phyloP scores from a whole-genome alignment of 768 basidiomycete species.

The Amanita thiersii region DNA sequence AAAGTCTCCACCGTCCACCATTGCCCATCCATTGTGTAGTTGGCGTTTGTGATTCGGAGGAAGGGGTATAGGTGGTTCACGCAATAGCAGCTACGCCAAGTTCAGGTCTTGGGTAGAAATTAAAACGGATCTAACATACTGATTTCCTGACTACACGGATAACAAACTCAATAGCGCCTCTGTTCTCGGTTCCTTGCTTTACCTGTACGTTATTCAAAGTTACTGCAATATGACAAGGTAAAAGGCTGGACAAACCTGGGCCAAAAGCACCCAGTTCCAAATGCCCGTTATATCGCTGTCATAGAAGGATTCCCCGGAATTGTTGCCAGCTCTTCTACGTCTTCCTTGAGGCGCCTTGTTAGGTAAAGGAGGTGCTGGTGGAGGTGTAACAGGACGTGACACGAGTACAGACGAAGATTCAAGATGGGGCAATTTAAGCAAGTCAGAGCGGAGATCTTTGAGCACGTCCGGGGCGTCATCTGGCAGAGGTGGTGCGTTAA shows the following conservation, averaged over 20 bases:
- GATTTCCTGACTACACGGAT: constrained; percentile 63
- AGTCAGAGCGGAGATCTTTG: constrained; percentile 46
- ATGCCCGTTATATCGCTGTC: constrained; percentile 42
- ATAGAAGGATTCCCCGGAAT: constrained; percentile 51
- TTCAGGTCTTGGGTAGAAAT: constrained; percentile 3
- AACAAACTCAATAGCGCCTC: constrained; percentile 71
- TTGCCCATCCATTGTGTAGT: constrained; percentile 68
- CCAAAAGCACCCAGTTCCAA: constrained; percentile 75
- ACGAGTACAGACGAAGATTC: constrained; percentile 54
- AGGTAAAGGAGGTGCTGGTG: constrained; percentile 56
- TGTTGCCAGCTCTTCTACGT: constrained; percentile 59
- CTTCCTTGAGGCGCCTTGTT: constrained; percentile 48
- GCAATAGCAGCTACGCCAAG: constrained; percentile 41
- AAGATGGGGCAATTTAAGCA: constrained; percentile 59
- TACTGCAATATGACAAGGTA: neutral
- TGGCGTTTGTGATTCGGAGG: constrained; percentile 57
- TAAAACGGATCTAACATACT: constrained; percentile 38
- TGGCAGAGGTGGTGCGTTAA: constrained; percentile 35
- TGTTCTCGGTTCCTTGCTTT: constrained; percentile 77
- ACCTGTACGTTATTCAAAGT: constrained; percentile 35
- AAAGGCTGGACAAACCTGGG: constrained; percentile 42
- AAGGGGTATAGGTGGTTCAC: constrained; percentile 49
- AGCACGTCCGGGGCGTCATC: constrained; percentile 42
- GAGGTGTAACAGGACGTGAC: constrained; percentile 37
- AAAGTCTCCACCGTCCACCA: constrained; percentile 77